These are phyloP conservation scores for Arthrobotrys pseudoclavata DNA, from an alignment of 2,329 filamentous ascomycete species.

Conservation along the genomic window DNA sequence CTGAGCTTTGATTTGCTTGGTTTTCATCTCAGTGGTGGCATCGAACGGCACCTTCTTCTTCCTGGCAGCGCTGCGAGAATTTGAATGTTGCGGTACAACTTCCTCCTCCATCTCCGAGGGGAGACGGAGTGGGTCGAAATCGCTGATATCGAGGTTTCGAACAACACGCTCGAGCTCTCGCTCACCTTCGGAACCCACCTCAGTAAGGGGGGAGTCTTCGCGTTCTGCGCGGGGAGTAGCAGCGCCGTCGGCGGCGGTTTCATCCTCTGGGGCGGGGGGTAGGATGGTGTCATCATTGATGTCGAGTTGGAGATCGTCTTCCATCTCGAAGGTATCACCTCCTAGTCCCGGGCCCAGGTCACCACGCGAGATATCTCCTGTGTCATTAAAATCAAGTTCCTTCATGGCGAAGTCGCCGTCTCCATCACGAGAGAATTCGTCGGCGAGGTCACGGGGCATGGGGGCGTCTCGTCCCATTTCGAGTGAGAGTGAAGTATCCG, in stretches of 20 bases:
- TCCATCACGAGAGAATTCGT: conserved; percentile 71
- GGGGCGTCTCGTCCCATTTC: conserved; percentile 92
- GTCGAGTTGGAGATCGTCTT: conserved; percentile 73
- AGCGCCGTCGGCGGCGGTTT: conserved; percentile 20
- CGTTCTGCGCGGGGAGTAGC: conserved; percentile 47
- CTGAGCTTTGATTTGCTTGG: conserved; percentile 81
- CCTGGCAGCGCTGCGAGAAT: conserved; percentile 79
- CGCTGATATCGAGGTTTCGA: conserved; percentile 59
- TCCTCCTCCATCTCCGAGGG: conserved; percentile 70
- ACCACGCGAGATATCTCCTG: conserved; percentile 65
- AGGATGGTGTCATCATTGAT: conserved; percentile 76
- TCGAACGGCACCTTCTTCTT: conserved; percentile 90
- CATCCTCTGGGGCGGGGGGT: conserved; percentile 62
- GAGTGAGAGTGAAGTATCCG: conserved; percentile 66
- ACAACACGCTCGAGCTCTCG: conserved; percentile 41
- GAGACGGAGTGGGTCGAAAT: conserved; percentile 60
- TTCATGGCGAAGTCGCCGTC: conserved; percentile 67
- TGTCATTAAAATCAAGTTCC: conserved; percentile 71
- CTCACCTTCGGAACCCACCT: conserved; percentile 63
- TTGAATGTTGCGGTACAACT: conserved; percentile 67
- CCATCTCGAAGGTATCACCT: conserved; percentile 67
- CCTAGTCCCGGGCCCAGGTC: conserved; percentile 57
- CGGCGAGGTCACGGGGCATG: conserved; percentile 75
- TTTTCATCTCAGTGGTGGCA: conserved; percentile 72
- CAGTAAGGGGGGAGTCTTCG: conserved; percentile 62